A percentile compares a stretch with the other conserved stretches of the same genome.
Evolutionary conservation across 257 asterid genomes (phyloP).

Genomic region (Fraxinus pennsylvanica): DNA sequence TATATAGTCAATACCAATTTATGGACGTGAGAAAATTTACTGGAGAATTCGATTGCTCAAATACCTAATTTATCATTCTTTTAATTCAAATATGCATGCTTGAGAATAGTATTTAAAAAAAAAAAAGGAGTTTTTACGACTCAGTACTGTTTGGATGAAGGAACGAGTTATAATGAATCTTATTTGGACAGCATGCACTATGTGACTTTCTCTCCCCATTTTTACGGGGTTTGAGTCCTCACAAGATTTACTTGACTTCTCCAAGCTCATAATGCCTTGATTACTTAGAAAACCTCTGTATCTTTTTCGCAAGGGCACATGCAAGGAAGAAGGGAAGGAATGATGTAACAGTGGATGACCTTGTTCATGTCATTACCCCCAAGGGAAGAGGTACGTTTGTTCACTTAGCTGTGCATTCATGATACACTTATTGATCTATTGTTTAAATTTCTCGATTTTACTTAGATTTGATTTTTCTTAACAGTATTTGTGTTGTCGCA

Average conservation of each 20-base stretch:
- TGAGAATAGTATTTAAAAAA: not conserved
- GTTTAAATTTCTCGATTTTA: not conserved
- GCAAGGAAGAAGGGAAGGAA: constrained; percentile 76
- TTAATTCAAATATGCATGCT: not conserved
- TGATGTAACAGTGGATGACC: constrained; percentile 69
- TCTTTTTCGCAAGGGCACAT: constrained; percentile 51
- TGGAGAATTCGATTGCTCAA: not conserved
- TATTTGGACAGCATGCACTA: not conserved
- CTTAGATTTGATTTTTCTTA: not conserved
- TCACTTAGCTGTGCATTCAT: constrained; percentile 10
- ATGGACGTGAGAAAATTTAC: not conserved
- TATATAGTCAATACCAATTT: not conserved
- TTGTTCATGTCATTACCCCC: constrained; percentile 69
- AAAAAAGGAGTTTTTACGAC: not conserved
- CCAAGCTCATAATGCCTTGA: not conserved
- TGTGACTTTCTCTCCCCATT: not conserved
- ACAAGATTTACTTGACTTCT: constrained; percentile 1
- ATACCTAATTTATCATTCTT: not conserved
- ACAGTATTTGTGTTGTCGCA: constrained; percentile 3
- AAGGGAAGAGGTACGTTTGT: constrained; percentile 68
- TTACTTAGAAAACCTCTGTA: constrained; percentile 11
- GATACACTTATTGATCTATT: not conserved
- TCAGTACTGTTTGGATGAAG: not conserved
- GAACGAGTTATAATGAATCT: not conserved
- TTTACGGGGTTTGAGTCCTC: not conserved